phyloP scores from a whole-genome alignment of 306 rosid species.

The Cicer yamashitae region DNA sequence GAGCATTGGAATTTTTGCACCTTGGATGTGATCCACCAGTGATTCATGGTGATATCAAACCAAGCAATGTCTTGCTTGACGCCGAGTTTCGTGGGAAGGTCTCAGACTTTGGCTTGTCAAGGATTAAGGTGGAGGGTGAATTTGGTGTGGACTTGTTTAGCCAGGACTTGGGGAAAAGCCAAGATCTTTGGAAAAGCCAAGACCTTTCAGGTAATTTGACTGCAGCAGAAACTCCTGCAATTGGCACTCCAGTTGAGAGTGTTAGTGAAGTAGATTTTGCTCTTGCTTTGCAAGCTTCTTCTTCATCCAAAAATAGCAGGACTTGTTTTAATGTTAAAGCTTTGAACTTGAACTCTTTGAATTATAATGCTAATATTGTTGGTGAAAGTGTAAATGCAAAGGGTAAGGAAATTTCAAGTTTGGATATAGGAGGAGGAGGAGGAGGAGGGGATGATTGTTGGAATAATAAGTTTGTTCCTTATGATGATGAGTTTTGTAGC shows the following conservation, averaged over 20 bases:
- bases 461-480: constrained; percentile 67
- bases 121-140: constrained; percentile 88
- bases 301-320: constrained; percentile 78
- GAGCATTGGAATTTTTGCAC: constrained; percentile 88
- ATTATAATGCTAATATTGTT: constrained; percentile 67
- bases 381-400: constrained; percentile 62
- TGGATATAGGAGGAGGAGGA: constrained; percentile 47
- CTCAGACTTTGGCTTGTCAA: constrained; percentile 90
- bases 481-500: constrained; percentile 78
- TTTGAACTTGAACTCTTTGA: constrained; percentile 70
- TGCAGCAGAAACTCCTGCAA: constrained; percentile 64
- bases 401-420: constrained; percentile 75
- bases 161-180: constrained; percentile 86
- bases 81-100: constrained; percentile 67
- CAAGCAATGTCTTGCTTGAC: constrained; percentile 90
- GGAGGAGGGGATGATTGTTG: constrained; percentile 71
- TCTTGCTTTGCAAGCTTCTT: constrained; percentile 90
- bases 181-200: constrained; percentile 79
- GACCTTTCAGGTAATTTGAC: constrained; percentile 86
- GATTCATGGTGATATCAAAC: constrained; percentile 92
- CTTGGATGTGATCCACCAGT: constrained; percentile 95
- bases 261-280: constrained; percentile 90
- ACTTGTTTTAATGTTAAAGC: constrained; percentile 59
- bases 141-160: constrained; percentile 89
- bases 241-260: constrained; percentile 86